Evolutionary conservation across 495 filamentous ascomycete species (phyloP), one percentile per base, ranked within the genome.

Genomic region (Letharia columbiana): DNA sequence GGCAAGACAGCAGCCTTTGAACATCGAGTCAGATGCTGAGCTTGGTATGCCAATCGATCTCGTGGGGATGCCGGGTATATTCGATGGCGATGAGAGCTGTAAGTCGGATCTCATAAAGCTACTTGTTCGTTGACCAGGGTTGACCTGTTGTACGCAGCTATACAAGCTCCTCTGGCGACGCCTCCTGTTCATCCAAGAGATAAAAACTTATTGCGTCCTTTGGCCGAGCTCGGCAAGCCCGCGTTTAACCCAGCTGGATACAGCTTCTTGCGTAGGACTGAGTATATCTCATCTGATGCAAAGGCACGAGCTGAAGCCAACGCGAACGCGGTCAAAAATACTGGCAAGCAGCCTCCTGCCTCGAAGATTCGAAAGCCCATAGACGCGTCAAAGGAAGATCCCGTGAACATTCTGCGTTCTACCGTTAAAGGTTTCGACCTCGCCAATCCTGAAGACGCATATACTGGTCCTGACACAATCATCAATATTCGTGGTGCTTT

Each of bases 11-110:
- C 92, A 98, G 77, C 86, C 92, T n/a, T 79, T 95, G 7, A 96
- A 96, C 67, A 92, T 98, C 62, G 94, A 98, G 75, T 91, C 92
- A 31, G 95, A 98, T 84, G 92, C 92, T 28, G 95, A 98, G 79
- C 85, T 96, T 66, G 94, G 95, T 45, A 97, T 98, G 93, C 91
- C 91, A 49, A 86, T 98, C 75, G 93, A 98, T 74, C 78, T 98
- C 56, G 88, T 97, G 54, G 94, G 95, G 68, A 87, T 98, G 75
- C 95, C 95, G 9, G 89, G 92, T 1, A 84, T 98, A 54, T 96
- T 98, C 73, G 85, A 98, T 68, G 92, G 92, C 63, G 91, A 98
- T 77, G 94, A 98, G 80, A 89, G 88, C 76, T 89, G 94, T 97
- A 82, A 71, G 91, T 83, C 18, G 28, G 44, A 33, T 28, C 15